A percentile compares a stretch with the other conserved stretches of the same genome.
Evolutionary conservation across 768 basidiomycete species (phyloP).

Genomic region (Leccinum arenicola): DNA sequence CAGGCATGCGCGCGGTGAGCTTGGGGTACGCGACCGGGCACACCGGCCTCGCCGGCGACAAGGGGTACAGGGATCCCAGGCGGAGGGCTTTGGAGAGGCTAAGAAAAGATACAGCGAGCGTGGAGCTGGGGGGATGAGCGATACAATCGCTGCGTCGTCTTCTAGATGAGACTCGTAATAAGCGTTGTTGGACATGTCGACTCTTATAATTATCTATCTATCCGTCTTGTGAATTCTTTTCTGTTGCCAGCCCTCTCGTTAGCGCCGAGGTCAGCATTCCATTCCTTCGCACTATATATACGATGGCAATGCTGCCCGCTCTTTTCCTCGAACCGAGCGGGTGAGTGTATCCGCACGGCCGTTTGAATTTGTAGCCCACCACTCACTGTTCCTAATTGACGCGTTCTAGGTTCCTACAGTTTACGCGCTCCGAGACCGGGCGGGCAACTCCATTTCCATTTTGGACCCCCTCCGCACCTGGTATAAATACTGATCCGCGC

Average conservation of each 20-base stretch:
- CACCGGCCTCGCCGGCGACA: neutral
- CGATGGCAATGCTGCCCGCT: neutral
- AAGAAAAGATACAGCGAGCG: constrained; percentile 18
- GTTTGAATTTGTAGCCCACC: too few species aligned
- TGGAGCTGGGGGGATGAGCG: constrained; percentile 15
- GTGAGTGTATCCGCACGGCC: too few species aligned
- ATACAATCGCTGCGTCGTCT: neutral
- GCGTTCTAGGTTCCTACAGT: too few species aligned
- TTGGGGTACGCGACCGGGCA: constrained; percentile 25
- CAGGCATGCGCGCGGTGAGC: constrained; percentile 26
- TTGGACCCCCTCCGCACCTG: too few species aligned
- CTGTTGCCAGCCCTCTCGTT: neutral
- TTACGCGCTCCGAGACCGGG: too few species aligned
- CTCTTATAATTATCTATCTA: neutral
- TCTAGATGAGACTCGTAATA: neutral
- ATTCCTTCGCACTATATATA: neutral
- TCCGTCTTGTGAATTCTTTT: neutral
- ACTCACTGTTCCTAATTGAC: too few species aligned
- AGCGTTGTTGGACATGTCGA: constrained; percentile 1
- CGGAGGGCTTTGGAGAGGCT: constrained; percentile 22
- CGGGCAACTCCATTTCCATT: too few species aligned
- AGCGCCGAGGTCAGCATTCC: neutral
- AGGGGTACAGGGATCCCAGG: constrained; percentile 19
- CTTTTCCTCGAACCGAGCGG: neutral
- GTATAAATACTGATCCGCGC: too few species aligned